Evolutionary conservation across 2,329 filamentous ascomycete genomes (phyloP), one percentile per base, ranked within the genome.

Genomic region (Pseudocercospora crystallina): DNA sequence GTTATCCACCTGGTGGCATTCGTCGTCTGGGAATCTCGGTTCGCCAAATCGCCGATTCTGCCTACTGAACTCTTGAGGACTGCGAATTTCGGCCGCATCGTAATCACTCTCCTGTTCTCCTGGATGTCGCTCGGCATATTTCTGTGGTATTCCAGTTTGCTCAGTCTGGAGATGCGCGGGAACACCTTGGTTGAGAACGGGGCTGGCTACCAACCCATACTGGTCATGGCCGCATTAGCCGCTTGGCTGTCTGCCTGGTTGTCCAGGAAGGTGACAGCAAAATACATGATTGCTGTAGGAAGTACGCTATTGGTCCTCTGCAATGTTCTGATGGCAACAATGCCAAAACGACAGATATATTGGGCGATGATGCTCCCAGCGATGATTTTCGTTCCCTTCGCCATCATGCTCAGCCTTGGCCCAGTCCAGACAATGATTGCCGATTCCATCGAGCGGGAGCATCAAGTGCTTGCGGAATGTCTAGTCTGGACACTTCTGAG

Each of bases 281-380:
- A 53, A 13, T 46, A 45, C 41, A 15, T 49, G 12, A 17, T 49
- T 14, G 46, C 46, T 12, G 37, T 43, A 8, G 42, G 37, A 3
- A 49, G 46, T 8, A 17, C 41, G 5, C 46, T 43, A 14, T 29
- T 49, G 12, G 20, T 45, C 29, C 11, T 47, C 11, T 39, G 41
- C 31, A 49, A 36, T 33, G 36, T 44, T 3, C 51, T 53, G 2
- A 42, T 53, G 10, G 51, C 46, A 12, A 48, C 46, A 12, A 43
- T 37, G 8, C 51, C 46, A 8, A 33, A n/a, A 14, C 11, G 47
- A 15, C 37, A 47, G 38, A 49, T 43, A 29, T 53, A 49, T 31
- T 53, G 46, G 46, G 46, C 31, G 7, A 45, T 46, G 41, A 46
- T 37, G 13, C 49, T 53, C 29, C 46, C 51, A 0, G 51, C 51